Evolutionary conservation across 1,139 yeast species (phyloP).

Genomic region (Candida pseudoviswanathii): DNA sequence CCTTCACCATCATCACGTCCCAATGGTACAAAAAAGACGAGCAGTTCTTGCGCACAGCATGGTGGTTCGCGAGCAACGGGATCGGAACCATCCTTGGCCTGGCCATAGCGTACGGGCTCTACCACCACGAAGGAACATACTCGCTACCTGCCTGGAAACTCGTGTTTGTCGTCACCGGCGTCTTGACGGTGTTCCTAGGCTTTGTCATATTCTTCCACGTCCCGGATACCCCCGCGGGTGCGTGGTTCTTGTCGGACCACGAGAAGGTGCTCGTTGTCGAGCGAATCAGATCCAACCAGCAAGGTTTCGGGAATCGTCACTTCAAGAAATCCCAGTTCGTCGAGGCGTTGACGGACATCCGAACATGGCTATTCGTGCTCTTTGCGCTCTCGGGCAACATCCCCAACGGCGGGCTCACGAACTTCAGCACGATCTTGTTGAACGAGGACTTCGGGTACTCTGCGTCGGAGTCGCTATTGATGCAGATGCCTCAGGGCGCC

Average conservation of each 20-base stretch:
- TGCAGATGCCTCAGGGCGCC: conserved; percentile 40
- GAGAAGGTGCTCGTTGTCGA: conserved; percentile 47
- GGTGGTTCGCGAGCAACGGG: conserved; percentile 38
- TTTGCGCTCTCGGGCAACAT: conserved; percentile 30
- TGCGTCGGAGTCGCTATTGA: conserved; percentile 27
- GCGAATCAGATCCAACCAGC: conserved; percentile 40
- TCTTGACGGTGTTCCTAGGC: conserved; percentile 30
- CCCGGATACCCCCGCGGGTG: conserved; percentile 33
- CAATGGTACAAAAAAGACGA: conserved; percentile 32
- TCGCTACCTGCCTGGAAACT: conserved; percentile 33
- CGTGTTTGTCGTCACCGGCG: conserved; percentile 34
- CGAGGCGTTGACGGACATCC: conserved; percentile 52
- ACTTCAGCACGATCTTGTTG: conserved; percentile 49
- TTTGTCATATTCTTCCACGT: conserved; percentile 24
- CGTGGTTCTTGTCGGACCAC: conserved; percentile 43
- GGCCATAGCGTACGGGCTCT: conserved; percentile 27
- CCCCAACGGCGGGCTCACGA: conserved; percentile 42
- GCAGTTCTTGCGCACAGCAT: conserved; percentile 24
- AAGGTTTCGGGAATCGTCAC: conserved; percentile 59
- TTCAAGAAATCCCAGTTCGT: conserved; percentile 56
- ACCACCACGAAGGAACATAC: conserved; percentile 18
- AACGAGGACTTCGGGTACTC: conserved; percentile 45
- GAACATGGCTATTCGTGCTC: conserved; percentile 44
- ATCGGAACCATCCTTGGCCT: conserved; percentile 30
- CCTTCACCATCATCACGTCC: conserved; percentile 52